Percentiles rank a stretch among this genome's conserved stretches.
These are phyloP conservation scores for Podila verticillata DNA, from an alignment of 192 early-diverging fungal species.

Conservation along the genomic window DNA sequence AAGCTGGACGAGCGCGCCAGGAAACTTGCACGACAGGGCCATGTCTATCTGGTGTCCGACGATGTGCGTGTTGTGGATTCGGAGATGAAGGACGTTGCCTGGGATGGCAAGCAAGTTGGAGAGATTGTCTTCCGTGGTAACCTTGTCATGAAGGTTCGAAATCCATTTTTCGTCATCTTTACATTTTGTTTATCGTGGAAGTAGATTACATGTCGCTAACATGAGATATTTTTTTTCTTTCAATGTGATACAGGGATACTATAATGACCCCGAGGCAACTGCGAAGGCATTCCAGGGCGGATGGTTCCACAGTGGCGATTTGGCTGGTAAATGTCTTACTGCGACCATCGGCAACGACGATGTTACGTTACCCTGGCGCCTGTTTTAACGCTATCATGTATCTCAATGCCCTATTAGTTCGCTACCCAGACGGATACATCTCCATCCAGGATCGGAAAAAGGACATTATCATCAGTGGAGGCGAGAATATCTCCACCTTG, in stretches of 20 bases:
- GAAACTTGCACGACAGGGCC: slow-evolving; percentile 64
- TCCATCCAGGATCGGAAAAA: slow-evolving; percentile 68
- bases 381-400: not conserved
- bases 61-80: slow-evolving; percentile 61
- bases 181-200: not conserved
- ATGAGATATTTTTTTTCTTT: not conserved
- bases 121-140: slow-evolving; percentile 69
- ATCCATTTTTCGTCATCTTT: not conserved
- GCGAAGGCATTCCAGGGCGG: slow-evolving; percentile 63
- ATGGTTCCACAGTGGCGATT: slow-evolving; percentile 68
- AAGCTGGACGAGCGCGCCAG: slow-evolving; percentile 36
- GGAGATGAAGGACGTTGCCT: slow-evolving; percentile 53
- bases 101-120: slow-evolving; percentile 62
- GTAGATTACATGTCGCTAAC: not conserved
- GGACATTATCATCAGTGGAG: slow-evolving; percentile 72
- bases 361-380: not conserved
- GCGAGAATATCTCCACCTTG: slow-evolving; percentile 67
- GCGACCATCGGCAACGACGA: not conserved
- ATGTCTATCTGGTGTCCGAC: slow-evolving; percentile 58
- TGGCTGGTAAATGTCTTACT: slow-evolving; percentile 44
- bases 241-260: slow-evolving; percentile 22
- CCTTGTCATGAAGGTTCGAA: slow-evolving; percentile 62
- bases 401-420: slow-evolving; percentile 36
- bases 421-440: slow-evolving; percentile 67
- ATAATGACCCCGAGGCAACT: slow-evolving; percentile 65